These are phyloP conservation scores for Blepharisma japonicum DNA, from an alignment of 73 alveolate species.

Conservation along the genomic window DNA sequence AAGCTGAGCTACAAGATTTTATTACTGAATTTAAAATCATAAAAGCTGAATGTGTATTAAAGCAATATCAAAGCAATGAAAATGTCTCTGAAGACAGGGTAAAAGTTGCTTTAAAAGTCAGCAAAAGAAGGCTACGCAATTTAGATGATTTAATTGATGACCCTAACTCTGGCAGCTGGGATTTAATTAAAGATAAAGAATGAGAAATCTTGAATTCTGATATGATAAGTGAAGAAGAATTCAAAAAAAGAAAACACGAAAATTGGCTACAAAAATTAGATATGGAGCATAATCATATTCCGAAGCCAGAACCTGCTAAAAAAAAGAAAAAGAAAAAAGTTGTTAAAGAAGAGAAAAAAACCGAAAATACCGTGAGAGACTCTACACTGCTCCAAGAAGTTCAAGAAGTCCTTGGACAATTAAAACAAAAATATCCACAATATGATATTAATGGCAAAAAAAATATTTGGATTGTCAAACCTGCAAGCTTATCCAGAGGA, in stretches of 20 bases:
- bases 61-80: slow-evolving; percentile 29
- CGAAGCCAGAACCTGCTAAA: not conserved
- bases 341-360: not conserved
- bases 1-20: slow-evolving; percentile 84
- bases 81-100: slow-evolving; percentile 45
- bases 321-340: not conserved
- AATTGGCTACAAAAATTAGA: slow-evolving; percentile 35
- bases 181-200: slow-evolving; percentile 61
- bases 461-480: slow-evolving; percentile 80
- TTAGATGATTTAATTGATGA: slow-evolving; percentile 57
- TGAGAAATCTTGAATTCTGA: slow-evolving; percentile 72
- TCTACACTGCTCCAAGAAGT: slow-evolving; percentile 37
- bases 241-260: slow-evolving; percentile 53
- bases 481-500: slow-evolving; percentile 54
- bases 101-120: slow-evolving; percentile 52
- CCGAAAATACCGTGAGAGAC: slow-evolving; percentile 5
- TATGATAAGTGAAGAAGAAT: slow-evolving; percentile 49
- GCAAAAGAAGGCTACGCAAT: slow-evolving; percentile 41
- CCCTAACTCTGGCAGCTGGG: slow-evolving; percentile 41
- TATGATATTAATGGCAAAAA: slow-evolving; percentile 51
- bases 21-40: slow-evolving; percentile 64
- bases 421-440: slow-evolving; percentile 34
- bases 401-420: slow-evolving; percentile 9
- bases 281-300: not conserved
- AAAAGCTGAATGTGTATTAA: slow-evolving; percentile 61